Evolutionary conservation across 306 rosid species (phyloP), one percentile per base, ranked within the genome.

Genomic region (Prunus salicina): DNA sequence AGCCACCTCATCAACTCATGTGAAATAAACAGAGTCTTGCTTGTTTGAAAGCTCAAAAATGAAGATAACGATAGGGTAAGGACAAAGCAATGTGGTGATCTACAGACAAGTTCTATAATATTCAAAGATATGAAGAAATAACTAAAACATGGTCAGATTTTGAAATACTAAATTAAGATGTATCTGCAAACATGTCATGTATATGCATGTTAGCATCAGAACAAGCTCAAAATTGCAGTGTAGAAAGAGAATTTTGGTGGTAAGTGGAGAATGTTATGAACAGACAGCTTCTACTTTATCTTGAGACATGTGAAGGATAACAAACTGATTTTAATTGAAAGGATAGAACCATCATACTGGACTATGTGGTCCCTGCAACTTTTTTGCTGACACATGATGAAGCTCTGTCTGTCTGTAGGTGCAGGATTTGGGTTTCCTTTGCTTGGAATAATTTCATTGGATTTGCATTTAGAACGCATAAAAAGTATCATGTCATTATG

Each of bases 41-140:
- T 70, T 78, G 80, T 74, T 71, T 58, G 70, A 20, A 68, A 56
- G 55, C 72, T 5, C 69, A 57, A 50, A 71, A 75, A 13, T 53
- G 58, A 62, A 38, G 55, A 34, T 38, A 56, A 62, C 63, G 56
- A 38, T 69, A 65, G 52, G 69, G 24, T 51, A 34, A 41, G 80
- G 76, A 79, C 84, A 79, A 80, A 70, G 32, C 66, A 66, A 68
- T 75, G 72, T 68, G 76, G 69, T 22, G 49, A 74, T 57, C 9
- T 60, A 49, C 38, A 57, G 12, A 41, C 22, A 41, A 9, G 51
- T 12, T 19, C 30, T 38, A 45, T 34, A 18, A 38, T 60, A 60
- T 68, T 52, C 49, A 70, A 12, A n/a, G 8, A 76, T 7, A 43
- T 53, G 12, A 71, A 58, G 61, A 12, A 24, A 43, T 25, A 58